Conservation (phyloP, 768 basidiomycete species). For the Rossbeevera mucosa region DNA sequence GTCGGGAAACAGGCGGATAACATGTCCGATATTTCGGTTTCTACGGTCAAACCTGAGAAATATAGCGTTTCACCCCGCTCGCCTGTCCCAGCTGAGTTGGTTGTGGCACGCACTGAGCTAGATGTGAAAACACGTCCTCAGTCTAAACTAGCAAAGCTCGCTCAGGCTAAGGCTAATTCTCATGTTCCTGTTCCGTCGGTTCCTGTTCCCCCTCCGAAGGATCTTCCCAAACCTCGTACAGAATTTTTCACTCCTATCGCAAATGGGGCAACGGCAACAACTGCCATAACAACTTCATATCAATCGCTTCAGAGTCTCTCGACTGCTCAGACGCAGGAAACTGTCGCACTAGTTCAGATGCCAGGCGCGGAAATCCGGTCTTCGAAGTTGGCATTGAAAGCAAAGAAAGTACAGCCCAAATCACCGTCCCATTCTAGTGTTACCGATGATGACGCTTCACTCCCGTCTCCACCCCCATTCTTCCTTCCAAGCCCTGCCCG, state of each 20-base stretch:
- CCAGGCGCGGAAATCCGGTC: constrained; percentile 39
- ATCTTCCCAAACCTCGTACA: constrained; percentile 49
- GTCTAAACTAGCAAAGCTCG: constrained; percentile 74
- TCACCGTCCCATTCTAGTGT: constrained; percentile 29
- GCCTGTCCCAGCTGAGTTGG: constrained; percentile 10
- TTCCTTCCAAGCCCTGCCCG: constrained; percentile 51
- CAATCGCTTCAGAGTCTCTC: constrained; percentile 64
- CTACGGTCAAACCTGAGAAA: constrained; percentile 22
- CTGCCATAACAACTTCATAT: constrained; percentile 79
- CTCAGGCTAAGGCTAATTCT: constrained; percentile 48
- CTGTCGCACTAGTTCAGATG: constrained; percentile 25
- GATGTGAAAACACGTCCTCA: constrained; percentile 36
- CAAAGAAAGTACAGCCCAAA: constrained; percentile 53
- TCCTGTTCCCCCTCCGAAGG: constrained; percentile 26
- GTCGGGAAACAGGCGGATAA: constrained; percentile 10
- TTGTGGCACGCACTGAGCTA: constrained; percentile 13
- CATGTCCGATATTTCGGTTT: constrained; percentile 14
- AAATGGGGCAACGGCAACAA: constrained; percentile 79
- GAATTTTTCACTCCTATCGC: constrained; percentile 75
- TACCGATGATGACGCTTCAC: constrained; percentile 37
- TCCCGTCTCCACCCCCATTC: constrained; percentile 45
- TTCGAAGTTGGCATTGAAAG: constrained; percentile 77
- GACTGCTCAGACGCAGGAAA: constrained; percentile 24
- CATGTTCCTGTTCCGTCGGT: constrained; percentile 19
- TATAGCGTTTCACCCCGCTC: constrained; percentile 23